These are phyloP conservation scores for Heterobasidion irregulare DNA, from an alignment of 1,284 basidiomycete genomes.

Conservation along the genomic window DNA sequence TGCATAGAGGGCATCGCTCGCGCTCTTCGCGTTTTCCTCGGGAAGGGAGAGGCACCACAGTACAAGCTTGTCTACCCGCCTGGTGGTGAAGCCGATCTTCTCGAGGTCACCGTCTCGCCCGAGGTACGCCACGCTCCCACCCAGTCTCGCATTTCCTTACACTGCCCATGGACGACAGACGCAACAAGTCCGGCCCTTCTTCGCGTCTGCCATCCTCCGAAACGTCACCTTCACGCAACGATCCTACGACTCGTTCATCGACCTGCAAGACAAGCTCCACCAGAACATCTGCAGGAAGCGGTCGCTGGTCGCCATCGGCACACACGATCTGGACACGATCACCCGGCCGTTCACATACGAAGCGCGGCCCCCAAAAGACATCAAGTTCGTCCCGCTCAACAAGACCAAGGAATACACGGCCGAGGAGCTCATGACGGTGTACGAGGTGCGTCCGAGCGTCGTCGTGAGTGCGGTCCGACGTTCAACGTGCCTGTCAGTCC, in stretches of 20 bases:
- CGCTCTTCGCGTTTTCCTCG: conserved; percentile 82
- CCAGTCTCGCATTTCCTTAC: not conserved
- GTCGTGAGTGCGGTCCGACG: not conserved
- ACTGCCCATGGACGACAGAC: conserved; percentile 39
- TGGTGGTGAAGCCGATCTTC: conserved; percentile 54
- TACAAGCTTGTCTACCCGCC: conserved; percentile 68
- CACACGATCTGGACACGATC: conserved; percentile 93
- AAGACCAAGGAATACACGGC: conserved; percentile 72
- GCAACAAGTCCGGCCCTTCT: conserved; percentile 80
- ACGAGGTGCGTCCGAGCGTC: conserved; percentile 55
- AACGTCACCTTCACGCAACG: conserved; percentile 84
- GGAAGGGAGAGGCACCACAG: conserved; percentile 58
- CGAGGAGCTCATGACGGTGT: conserved; percentile 82
- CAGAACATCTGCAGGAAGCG: conserved; percentile 90
- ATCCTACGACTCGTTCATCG: conserved; percentile 96
- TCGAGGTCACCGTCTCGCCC: conserved; percentile 62
- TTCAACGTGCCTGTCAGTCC: conserved; percentile 37
- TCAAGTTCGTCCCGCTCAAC: conserved; percentile 85
- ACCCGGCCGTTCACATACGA: conserved; percentile 88
- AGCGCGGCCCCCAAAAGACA: conserved; percentile 81
- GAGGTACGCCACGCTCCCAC: conserved; percentile 42
- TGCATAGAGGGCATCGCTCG: conserved; percentile 96
- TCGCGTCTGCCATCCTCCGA: conserved; percentile 87
- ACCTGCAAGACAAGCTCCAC: conserved; percentile 97
- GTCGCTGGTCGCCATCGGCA: conserved; percentile 94